phyloP scores from a whole-genome alignment of 352 stramenopile genomes.

The Phytophthora colocasiae region DNA sequence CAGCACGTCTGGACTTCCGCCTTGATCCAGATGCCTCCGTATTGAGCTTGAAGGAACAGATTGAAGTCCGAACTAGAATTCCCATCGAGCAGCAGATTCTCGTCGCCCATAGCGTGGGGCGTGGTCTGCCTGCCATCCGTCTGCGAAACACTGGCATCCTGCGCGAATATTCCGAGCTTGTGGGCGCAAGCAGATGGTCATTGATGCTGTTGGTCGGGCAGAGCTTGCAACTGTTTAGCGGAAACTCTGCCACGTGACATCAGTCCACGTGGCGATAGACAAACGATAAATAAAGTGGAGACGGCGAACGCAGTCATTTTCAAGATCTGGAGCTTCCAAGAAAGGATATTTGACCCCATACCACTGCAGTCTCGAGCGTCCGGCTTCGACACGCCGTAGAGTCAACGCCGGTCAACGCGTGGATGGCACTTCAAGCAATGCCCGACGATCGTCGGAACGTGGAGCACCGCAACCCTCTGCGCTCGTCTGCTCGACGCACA shows the following conservation, averaged over 20 bases:
- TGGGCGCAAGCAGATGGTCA: slow-evolving; percentile 29
- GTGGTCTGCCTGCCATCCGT: slow-evolving; percentile 24
- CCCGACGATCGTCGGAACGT: slow-evolving; percentile 19
- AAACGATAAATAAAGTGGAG: slow-evolving; percentile 11
- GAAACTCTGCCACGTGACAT: slow-evolving; percentile 12
- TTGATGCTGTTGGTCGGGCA: slow-evolving; percentile 45
- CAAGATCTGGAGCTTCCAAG: neutral
- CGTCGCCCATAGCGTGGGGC: slow-evolving; percentile 21
- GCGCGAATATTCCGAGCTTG: slow-evolving; percentile 32
- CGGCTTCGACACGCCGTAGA: slow-evolving; percentile 14
- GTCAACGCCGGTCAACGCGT: slow-evolving; percentile 18
- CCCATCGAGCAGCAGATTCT: slow-evolving; percentile 43
- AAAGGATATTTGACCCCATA: slow-evolving; percentile 7
- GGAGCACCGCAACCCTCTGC: slow-evolving; percentile 1
- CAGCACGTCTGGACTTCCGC: slow-evolving; percentile 29
- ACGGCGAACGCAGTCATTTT: neutral
- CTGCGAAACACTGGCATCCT: slow-evolving; percentile 31
- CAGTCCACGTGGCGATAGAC: neutral
- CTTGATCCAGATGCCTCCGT: slow-evolving; percentile 30
- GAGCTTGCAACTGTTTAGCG: slow-evolving; percentile 30
- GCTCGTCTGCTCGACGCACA: neutral
- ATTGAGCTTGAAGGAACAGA: slow-evolving; percentile 37
- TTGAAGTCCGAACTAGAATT: slow-evolving; percentile 27
- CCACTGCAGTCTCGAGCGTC: slow-evolving; percentile 23
- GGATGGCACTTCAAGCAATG: slow-evolving; percentile 23